Base-by-base conservation (phyloP, 164 flowering plant species). In the Macadamia integrifolia region DNA sequence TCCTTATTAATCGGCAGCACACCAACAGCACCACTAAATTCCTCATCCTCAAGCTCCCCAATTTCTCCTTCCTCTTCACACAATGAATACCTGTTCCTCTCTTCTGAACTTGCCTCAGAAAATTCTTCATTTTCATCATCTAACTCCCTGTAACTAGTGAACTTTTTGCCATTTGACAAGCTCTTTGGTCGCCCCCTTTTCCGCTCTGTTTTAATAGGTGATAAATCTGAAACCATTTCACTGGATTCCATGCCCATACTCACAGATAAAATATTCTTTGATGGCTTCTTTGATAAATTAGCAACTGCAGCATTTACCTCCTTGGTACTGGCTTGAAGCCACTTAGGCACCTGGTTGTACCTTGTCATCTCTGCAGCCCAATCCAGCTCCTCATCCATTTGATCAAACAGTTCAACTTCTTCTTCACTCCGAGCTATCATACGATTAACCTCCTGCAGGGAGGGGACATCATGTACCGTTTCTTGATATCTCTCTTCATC, bases 401-500 rank as follows among this genome's bases (percentile, higher is more conserved):
- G 98, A 77, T 95, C 96, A 83, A 92, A 95, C 61, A 90, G 75
- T 61, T 91, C 98, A 65, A 91, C 90, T 73, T 95, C 99, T 69
- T 88, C 97, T 71, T 95, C 87, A 74, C 94, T 89, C 67, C 99
- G 83, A 30, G 99, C 97, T 78, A 92, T 91, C 98, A 95, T 88
- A 31, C 98, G 90, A 78, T 95, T 95, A 18, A 95, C 98, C 84
- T 92, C 86, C 77, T 86, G 94, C 74, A 92, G 78, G 4, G 99
- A 92, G 48, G 98, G 98, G 65, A 92, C 98, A 81, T 92, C 91
- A 77, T 95, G 99, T 44, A 92, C 79, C 49, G 86, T 92, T 75
- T 92, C 97, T 78, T 95, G 99, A 74, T 86, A 92, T 74, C 98
- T 85, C 75, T 95, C 99, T 50, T 95, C 99, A 76, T 94, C 99